Base-by-base conservation (phyloP, 805 yeast species). In the Starmera pachycereana region DNA sequence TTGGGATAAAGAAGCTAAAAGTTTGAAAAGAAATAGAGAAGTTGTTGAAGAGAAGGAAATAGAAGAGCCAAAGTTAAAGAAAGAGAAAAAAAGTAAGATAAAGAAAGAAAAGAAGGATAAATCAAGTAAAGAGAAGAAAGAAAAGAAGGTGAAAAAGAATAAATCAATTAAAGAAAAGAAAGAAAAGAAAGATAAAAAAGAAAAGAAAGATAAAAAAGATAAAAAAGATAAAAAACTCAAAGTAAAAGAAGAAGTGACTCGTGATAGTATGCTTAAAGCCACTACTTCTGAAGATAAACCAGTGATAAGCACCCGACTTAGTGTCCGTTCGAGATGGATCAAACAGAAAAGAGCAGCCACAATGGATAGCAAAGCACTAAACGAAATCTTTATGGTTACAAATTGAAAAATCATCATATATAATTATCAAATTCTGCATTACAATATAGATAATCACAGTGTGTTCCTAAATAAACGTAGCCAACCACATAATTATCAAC, bases 271-370 rank as follows among this genome's bases (percentile, higher is more conserved):
- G 72, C 47, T 68, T 25, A 56, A 54, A 32, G 67, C 70, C 8
- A 64, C 60, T 30, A 41, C 48, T 14, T 45, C 55, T 41, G 51
- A 44, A 16, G 52, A 48, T n/a, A 44, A 56, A 8, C 60, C 68
- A 7, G 64, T 62, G 1, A 62, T 72, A 1, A 50, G 72, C 11
- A 71, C 81, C n/a, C 69, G 83, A 52, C 57, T 77, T 37, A 79
- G 94, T 1, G 83, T 83, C 4, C 74, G 97, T 58, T 79, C 94
- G 18, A 81, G 76, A 58, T 89, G 87, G 81, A 89, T 90, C 40
- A 81, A 72, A 48, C 95, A 88, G 58, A 90, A 90, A 58, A 73
- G 92, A 52, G 92, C 95, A 10, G 90, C 97, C 2, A 87, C 89
- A 0, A 75, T 82, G 78, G 97, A 90, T 57, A 72, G 82, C 3